Base-by-base conservation (phyloP, 768 basidiomycete species). In the Tylopilus vinaceipallidus region DNA sequence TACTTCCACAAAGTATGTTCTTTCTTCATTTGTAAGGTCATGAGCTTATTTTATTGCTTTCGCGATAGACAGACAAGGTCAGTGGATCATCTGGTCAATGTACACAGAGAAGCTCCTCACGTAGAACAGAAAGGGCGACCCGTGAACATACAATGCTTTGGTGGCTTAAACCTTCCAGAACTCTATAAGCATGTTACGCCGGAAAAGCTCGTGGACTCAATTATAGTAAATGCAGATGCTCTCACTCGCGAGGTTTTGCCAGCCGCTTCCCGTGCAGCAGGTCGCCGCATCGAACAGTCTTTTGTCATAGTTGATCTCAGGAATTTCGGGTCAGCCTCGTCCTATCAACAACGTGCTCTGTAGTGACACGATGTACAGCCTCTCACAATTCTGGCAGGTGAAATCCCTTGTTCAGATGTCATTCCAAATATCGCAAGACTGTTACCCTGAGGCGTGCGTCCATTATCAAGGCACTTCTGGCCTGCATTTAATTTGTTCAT, bases 361-460 rank as follows among this genome's bases (percentile, higher is more conserved):
- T 9, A 14, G 34, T 38, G 45, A 52, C 42, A 29, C 33, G 19
- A 32, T n/a, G 7, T 35, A 24, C 37, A 88, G 86, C 13, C 63
- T 88, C 39, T 66, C 73, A 33, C 81, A 86, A 56, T 90, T 88
- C 59, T 90, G 87, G 87, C 80, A 87, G 58, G 81, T 87, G 72
- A 86, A 83, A 62, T 69, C 75, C 37, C 71, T 88, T n/a, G 76
- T 76, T 20, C 73, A 80, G 42, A 70, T 65, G 42, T 80, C 82
- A 7, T 86, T 89, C 63, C 85, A 88, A 56, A 73, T 89, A 47
- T 88, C 86, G 2, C 87, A 89, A 65, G 84, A 87, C 57, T 89
- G 86, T 66, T 89, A 76, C 54, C 87, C 87, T 2, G 87, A 90
- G 62, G 83, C 83, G 86, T 88, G 61, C 45, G 79, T 61, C 22